A percentile compares a stretch with the other conserved stretches of the same genome.
Evolutionary conservation across 306 rosid genomes (phyloP).

Genomic region (Benincasa hispida): DNA sequence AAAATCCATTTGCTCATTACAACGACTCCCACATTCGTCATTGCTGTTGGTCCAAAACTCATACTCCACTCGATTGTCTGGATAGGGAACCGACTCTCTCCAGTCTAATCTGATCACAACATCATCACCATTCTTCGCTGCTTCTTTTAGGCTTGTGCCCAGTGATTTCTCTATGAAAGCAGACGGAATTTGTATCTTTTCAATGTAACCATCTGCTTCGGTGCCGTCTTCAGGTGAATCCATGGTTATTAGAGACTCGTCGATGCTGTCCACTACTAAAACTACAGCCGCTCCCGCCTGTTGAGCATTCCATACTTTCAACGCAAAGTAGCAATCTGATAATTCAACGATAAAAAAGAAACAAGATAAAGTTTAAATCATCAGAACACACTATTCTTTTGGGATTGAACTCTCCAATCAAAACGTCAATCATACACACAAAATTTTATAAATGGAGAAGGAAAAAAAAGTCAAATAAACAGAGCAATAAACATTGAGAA

Average conservation of each 20-base stretch:
- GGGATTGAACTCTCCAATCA: background rate
- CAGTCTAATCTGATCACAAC: slow-evolving; percentile 65
- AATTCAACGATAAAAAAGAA: background rate
- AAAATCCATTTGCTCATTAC: slow-evolving; percentile 80
- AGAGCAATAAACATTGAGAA: background rate
- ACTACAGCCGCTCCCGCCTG: slow-evolving; percentile 89
- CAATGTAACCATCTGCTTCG: slow-evolving; percentile 61
- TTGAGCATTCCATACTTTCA: slow-evolving; percentile 92
- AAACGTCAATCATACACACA: background rate
- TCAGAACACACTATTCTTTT: background rate
- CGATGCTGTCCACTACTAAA: slow-evolving; percentile 46
- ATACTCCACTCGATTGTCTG: slow-evolving; percentile 77
- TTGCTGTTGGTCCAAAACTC: slow-evolving; percentile 98
- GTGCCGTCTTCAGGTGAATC: slow-evolving; percentile 58
- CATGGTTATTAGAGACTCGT: slow-evolving; percentile 78
- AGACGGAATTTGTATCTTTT: slow-evolving; percentile 59
- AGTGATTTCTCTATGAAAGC: slow-evolving; percentile 60
- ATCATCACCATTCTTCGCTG: slow-evolving; percentile 31
- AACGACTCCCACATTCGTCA: slow-evolving; percentile 86
- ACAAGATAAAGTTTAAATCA: background rate
- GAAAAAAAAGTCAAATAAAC: background rate
- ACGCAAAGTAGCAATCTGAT: slow-evolving; percentile 76
- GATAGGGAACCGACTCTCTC: slow-evolving; percentile 86
- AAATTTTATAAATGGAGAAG: background rate
- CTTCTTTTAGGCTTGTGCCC: slow-evolving; percentile 52